Evolutionary conservation across 2,329 filamentous ascomycete species (phyloP), one percentile per base, ranked within the genome.

Genomic region (Exophiala xenobiotica): DNA sequence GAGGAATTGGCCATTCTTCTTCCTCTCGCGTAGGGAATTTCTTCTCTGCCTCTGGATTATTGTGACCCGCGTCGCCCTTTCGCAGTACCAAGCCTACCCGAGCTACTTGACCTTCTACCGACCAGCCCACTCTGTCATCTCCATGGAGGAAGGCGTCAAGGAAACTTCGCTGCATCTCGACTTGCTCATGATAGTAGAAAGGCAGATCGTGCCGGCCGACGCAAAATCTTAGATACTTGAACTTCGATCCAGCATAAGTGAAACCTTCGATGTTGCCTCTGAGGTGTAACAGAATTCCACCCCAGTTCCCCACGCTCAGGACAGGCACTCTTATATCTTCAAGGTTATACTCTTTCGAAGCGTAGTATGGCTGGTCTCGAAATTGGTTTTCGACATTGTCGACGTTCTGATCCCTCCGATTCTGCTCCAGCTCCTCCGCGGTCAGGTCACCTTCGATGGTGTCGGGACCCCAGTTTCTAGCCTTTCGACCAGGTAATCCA

Each of bases 131-230:
- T 0, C 72, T 70, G 59, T 88, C 86, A 0, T 87, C 75, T 1
- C 75, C 81, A 59, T 87, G 88, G 27, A 89, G 74, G 62, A 89
- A 89, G 0, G 85, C 85, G 52, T 87, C 82, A 0, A 88, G 69
- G 64, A 89, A 89, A 57, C 78, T 81, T 40, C 73, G 75, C 62
- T 88, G 86, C 0, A 88, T 60, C 54, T 85, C 81, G 0, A 86
- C 84, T 56, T 87, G 82, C 41, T 87, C 81, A 1, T 77, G 66
- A 63, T 87, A 87, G 68, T 87, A 89, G 64, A 88, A 88, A 0
- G 85, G 85, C 1, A 88, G 71, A 60, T 88, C 85, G 56, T 89
- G 85, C 0, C 86, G 76, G 1, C 86, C 85, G 0, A 79, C 83
- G 62, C 88, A 85, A 64, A 87, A 81, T 5, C 85, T 78, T 0